These are phyloP conservation scores for Pterocarpus santalinus DNA, from an alignment of 306 rosid species.

Conservation along the genomic window DNA sequence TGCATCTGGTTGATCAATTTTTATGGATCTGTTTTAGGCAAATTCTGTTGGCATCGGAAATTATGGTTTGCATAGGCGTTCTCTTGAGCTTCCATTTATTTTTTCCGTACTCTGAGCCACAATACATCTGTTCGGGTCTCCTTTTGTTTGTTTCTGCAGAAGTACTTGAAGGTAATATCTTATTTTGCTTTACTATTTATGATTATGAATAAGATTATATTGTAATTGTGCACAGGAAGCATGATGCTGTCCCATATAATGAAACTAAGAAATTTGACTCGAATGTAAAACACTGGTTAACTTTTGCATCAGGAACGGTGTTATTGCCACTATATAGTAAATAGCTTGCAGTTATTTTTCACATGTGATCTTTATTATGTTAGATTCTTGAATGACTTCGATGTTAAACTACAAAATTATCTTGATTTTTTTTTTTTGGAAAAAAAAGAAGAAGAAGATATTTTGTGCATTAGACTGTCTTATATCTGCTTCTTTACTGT, in stretches of 20 bases:
- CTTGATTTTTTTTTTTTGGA: no score
- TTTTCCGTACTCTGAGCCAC: conserved; percentile 72
- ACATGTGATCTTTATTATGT: neutral
- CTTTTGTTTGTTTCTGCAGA: conserved; percentile 96
- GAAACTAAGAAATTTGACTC: conserved; percentile 12
- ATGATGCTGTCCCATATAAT: neutral
- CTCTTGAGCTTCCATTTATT: conserved; percentile 80
- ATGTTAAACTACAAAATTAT: neutral
- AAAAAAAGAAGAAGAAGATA: no score
- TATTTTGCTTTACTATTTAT: conserved; percentile 36
- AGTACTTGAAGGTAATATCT: conserved; percentile 93
- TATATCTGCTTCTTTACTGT: no score
- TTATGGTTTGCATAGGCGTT: conserved; percentile 78
- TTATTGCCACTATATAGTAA: neutral
- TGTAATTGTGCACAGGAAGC: conserved; percentile 7
- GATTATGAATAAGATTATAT: neutral
- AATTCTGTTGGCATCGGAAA: conserved; percentile 86
- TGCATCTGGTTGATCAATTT: conserved; percentile 23
- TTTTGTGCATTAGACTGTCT: no score
- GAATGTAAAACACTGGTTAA: conserved; percentile 14
- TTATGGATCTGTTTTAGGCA: conserved; percentile 66
- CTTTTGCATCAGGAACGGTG: neutral
- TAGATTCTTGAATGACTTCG: neutral
- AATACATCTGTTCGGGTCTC: conserved; percentile 92
- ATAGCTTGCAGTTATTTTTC: neutral